Conservation (phyloP, 148 eudicot genomes). For the Camellia japonica region DNA sequence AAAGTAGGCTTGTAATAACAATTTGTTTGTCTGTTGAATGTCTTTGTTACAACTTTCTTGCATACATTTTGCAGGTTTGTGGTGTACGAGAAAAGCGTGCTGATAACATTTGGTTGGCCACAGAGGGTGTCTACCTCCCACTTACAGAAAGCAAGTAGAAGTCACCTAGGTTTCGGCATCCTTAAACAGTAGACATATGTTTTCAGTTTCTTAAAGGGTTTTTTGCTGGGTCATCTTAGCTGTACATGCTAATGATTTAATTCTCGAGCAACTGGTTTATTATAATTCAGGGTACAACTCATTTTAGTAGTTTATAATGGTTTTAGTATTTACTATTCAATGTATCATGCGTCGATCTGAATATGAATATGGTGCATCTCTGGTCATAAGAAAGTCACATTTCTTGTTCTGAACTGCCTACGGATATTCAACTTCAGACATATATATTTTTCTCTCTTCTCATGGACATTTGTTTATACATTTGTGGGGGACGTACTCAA, state of each 20-base stretch:
- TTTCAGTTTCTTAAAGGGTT: background rate
- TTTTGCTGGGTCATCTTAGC: background rate
- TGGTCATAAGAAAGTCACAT: background rate
- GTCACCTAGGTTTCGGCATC: slow-evolving; percentile 14
- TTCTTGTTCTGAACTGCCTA: background rate
- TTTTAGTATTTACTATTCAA: background rate
- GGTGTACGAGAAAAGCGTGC: slow-evolving; percentile 58
- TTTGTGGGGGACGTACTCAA: too few relatives aligned
- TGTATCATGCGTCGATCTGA: background rate
- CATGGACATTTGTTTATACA: too few relatives aligned
- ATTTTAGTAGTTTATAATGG: background rate
- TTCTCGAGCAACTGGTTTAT: background rate
- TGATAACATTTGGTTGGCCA: slow-evolving; percentile 72
- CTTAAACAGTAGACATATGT: background rate
- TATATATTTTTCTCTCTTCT: too few relatives aligned
- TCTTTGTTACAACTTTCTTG: background rate
- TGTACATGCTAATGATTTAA: background rate
- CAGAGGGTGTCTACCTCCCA: slow-evolving; percentile 80
- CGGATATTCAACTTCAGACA: background rate
- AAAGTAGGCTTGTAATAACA: background rate
- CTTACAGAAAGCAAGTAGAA: slow-evolving; percentile 40
- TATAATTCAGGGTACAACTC: background rate
- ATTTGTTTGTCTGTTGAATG: background rate
- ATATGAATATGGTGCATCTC: background rate
- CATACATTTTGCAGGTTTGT: slow-evolving; percentile 50